Conservation (phyloP, 441 rosid genomes). For the Pelargonium exstipulatum region DNA sequence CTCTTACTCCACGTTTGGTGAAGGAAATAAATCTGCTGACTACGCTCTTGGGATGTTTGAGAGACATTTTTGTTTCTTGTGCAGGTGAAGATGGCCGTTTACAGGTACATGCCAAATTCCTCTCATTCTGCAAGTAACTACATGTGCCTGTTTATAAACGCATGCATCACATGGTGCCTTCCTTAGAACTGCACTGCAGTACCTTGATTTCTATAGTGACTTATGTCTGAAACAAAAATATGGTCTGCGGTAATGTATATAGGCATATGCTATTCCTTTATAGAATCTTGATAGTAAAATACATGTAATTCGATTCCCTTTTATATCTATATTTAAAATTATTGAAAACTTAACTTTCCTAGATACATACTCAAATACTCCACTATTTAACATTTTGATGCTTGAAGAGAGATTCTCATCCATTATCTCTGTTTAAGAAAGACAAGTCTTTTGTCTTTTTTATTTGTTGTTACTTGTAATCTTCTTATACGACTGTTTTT, state of each 20-base stretch:
- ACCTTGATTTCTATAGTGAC: neutral
- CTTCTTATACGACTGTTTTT: too few species aligned
- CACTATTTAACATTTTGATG: too few species aligned
- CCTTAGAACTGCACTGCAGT: neutral
- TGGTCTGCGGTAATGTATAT: neutral
- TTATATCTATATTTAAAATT: too few species aligned
- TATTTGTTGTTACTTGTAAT: too few species aligned
- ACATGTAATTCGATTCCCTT: neutral
- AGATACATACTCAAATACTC: too few species aligned
- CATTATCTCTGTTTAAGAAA: too few species aligned
- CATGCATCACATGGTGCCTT: too few species aligned
- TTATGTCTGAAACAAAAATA: constrained; percentile 3
- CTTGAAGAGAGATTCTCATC: too few species aligned
- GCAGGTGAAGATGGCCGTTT: constrained; percentile 78
- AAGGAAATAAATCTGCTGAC: constrained; percentile 73
- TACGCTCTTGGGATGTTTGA: constrained; percentile 71
- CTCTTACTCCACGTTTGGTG: constrained; percentile 84
- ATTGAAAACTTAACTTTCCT: too few species aligned
- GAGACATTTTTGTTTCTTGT: constrained; percentile 54
- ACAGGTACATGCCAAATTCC: constrained; percentile 38
- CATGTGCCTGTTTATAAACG: neutral
- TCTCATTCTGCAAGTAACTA: constrained; percentile 5
- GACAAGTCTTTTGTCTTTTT: too few species aligned
- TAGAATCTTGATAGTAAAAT: neutral
- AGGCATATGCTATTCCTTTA: neutral